Conservation (phyloP, 2,329 filamentous ascomycete genomes). For the Alternaria panax region DNA sequence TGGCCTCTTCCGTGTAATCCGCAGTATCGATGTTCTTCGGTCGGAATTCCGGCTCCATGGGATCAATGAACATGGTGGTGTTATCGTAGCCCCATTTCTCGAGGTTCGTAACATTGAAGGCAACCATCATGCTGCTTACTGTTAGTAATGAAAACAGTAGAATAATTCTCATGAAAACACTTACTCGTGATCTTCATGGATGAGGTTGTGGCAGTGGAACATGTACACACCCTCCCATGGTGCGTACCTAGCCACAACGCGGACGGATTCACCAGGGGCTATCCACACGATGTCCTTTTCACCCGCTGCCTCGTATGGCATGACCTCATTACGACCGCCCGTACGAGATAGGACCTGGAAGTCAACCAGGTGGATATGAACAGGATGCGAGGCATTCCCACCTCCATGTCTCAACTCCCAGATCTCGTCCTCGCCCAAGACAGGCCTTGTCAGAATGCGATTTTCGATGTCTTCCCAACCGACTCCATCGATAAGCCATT, state of each 20-base stretch:
- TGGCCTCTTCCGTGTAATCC: conserved; percentile 37
- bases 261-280: conserved; percentile 54
- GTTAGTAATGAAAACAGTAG: conserved; percentile 6
- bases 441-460: conserved; percentile 41
- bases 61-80: conserved; percentile 43
- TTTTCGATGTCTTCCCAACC: conserved; percentile 44
- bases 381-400: conserved; percentile 62
- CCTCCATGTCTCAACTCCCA: conserved; percentile 56
- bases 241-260: conserved; percentile 41
- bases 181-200: conserved; percentile 55
- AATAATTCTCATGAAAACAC: conserved; percentile 1
- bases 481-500: conserved; percentile 48
- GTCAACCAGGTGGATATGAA: conserved; percentile 67
- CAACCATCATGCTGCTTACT: conserved; percentile 49
- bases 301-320: conserved; percentile 62
- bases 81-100: conserved; percentile 44
- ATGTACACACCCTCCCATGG: conserved; percentile 59
- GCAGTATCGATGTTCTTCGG: conserved; percentile 31
- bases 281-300: conserved; percentile 68
- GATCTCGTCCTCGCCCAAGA: conserved; percentile 46
- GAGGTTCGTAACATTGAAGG: conserved; percentile 53
- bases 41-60: conserved; percentile 39
- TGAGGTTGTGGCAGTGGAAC: conserved; percentile 57
- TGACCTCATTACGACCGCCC: conserved; percentile 53
- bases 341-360: conserved; percentile 62